Conservation (phyloP, 805 yeast genomes). For the Saccharomyces cerevisiae region DNA sequence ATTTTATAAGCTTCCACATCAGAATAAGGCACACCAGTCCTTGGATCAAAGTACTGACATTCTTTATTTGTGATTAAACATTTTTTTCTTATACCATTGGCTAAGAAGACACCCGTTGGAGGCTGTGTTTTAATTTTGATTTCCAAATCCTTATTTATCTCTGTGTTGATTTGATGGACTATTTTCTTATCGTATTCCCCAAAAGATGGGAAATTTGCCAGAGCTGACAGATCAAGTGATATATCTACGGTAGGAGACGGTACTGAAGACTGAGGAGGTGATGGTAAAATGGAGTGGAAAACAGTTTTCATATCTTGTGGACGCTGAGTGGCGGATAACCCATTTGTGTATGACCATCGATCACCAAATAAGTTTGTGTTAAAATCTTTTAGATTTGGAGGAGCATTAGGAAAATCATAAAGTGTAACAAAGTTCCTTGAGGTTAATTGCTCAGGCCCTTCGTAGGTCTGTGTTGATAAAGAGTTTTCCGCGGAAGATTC, state of each 20-base stretch:
- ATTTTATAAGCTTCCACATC: slow-evolving; percentile 74
- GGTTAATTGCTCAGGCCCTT: slow-evolving; percentile 64
- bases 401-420: slow-evolving; percentile 30
- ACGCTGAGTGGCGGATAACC: slow-evolving; percentile 42
- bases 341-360: slow-evolving; percentile 33
- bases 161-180: slow-evolving; percentile 37
- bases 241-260: slow-evolving; percentile 30
- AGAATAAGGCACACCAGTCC: slow-evolving; percentile 77
- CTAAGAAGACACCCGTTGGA: slow-evolving; percentile 64
- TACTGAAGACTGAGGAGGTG: slow-evolving; percentile 5
- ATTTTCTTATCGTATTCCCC: slow-evolving; percentile 44
- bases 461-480: slow-evolving; percentile 29
- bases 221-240: slow-evolving; percentile 34
- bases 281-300: slow-evolving; percentile 3
- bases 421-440: slow-evolving; percentile 47
- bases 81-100: slow-evolving; percentile 57
- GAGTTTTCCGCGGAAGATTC: neutral
- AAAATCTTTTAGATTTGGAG: neutral
- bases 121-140: slow-evolving; percentile 56
- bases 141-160: slow-evolving; percentile 41
- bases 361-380: slow-evolving; percentile 47
- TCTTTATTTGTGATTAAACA: slow-evolving; percentile 72
- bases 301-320: slow-evolving; percentile 49
- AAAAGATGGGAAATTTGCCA: slow-evolving; percentile 42
- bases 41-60: slow-evolving; percentile 73